Evolutionary conservation across 2,329 filamentous ascomycete genomes (phyloP), one percentile per base, ranked within the genome.

Genomic region (Fusarium devonianum): DNA sequence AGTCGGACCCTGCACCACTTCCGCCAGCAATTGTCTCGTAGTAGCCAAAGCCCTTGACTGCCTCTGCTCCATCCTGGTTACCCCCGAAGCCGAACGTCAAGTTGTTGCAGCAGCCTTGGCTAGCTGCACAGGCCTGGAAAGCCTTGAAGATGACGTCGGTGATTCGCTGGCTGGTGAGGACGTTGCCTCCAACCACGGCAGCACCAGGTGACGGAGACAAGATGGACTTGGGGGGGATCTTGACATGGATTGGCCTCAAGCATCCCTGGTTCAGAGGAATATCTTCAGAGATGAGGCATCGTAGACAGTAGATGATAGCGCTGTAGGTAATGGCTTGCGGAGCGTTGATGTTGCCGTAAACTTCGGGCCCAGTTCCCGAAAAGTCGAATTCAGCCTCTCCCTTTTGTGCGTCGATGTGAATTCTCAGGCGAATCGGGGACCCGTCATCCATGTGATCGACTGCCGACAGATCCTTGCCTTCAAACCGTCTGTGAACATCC

Each of bases 191-290:
- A 0, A 93, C 90, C 1, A 93, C 90, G 0, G 89, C 90, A 0
- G 90, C 90, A 18, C 84, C 85, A 56, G 88, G 87, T 0, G 86
- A 89, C 0, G 90, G 90, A 0, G 85, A 88, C 5, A 94, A 78
- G 69, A 93, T 88, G 6, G 84, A 88, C 54, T 84, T 84, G 4
- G 83, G 81, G 0, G 89, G 88, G 16, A 93, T 91, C 49, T 80
- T 81, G 68, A 92, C 88, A 53, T 84, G 79, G 56, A 93, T 88
- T 0, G 89, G 89, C 50, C 84, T 85, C 17, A 93, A 73, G 53
- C 90, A 93, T 53, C 90, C 90, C 69, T 94, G 90, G 69, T 94
- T 94, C 4, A 94, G 76, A 0, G 90, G 90, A 7, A 94, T 92
- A 55, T 93, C 89, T 63, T 90, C 85, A 7, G 83, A 87, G 57